Base-by-base conservation (phyloP, 345 rosid species). In the Melastoma malabathricum region DNA sequence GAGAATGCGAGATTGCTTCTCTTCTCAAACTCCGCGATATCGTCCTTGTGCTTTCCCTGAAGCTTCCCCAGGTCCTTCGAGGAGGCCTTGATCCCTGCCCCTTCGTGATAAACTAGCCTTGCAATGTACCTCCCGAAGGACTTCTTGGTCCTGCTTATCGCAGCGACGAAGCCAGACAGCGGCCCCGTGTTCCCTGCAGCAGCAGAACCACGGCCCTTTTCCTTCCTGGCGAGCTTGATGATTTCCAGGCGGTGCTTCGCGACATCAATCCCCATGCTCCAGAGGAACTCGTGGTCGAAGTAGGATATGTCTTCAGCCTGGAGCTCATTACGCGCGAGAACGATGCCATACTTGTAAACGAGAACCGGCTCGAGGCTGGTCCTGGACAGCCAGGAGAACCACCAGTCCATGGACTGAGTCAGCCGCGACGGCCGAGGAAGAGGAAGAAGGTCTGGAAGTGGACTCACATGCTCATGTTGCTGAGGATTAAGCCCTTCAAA, bases 381-480 rank as follows among this genome's bases (percentile, higher is more conserved):
- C 66, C 67, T 85, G 12, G 93, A 79, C 41, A 89, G 38, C 97
- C 95, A 89, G 10, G 82, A 77, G 70, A 77, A 85, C 97, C 95
- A 85, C 97, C 95, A 89, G 59, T 85, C 93, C 97, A 83, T 83
- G 43, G 61, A 29, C 10, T 34, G 18, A 4, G 25, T 22, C 25
- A n/a, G 25, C 25, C 25, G 25, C 25, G 4, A 22, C 4, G 25
- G 25, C 15, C 0, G 50, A 15, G 25, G 34, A 10, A 18, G 39
- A 12, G 29, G 25, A n/a, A 46, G 46, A 38, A 19, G 39, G 20
- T 44, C 17, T 17, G 34, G 29, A 19, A 15, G 16, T 41, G 17
- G 43, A 38, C 16, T 17, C 19, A 4, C 4, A 15, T 23, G 50
- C n/a, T 46, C 41, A 15, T 47, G 49, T 20, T 20, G 4, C 41